Evolutionary conservation across 495 filamentous ascomycete species (phyloP), one percentile per base, ranked within the genome.

Genomic region (Penicillium egyptiacum): DNA sequence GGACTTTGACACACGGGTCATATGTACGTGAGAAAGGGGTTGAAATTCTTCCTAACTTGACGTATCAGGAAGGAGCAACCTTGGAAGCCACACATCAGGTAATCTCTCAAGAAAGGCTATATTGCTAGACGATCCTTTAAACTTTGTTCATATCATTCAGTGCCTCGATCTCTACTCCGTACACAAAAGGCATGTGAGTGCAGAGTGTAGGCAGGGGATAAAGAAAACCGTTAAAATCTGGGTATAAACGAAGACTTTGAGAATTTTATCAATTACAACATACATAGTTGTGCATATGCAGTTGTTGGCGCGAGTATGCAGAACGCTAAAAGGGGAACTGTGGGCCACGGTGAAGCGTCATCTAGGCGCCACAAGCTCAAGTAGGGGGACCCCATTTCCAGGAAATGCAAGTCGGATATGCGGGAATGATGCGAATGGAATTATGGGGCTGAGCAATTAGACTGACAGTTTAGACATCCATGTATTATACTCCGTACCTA

Each of bases 401-500:
- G 65, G 65, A 66, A 61, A 68, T 68, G 65, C 65, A 63, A 26
- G 65, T 47, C 31, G 65, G n/a, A 56, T 63, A 68, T 68, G 63
- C 19, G 47, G 59, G 37, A 50, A 44, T 53, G 12, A 17, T n/a
- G 22, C 26, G 33, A 50, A 39, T 28, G 9, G 31, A 19, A 16
- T 43, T n/a, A 44, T 50, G 41, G 50, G 42, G 43, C 40, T 37
- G 50, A 28, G 22, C n/a, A n/a, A 26, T 31, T 42, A n/a, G 44
- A 30, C n/a, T 8, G 25, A 12, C 28, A 10, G 28, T 30, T 30
- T 26, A 26, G n/a, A n/a, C n/a, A n/a, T n/a, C n/a, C n/a, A n/a
- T n/a, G n/a, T n/a, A n/a, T n/a, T n/a, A n/a, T n/a, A n/a, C n/a
- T n/a, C n/a, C n/a, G n/a, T n/a, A n/a, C n/a, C n/a, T n/a, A n/a